Conservation (phyloP, 164 flowering plant genomes). For the Piper longum region DNA sequence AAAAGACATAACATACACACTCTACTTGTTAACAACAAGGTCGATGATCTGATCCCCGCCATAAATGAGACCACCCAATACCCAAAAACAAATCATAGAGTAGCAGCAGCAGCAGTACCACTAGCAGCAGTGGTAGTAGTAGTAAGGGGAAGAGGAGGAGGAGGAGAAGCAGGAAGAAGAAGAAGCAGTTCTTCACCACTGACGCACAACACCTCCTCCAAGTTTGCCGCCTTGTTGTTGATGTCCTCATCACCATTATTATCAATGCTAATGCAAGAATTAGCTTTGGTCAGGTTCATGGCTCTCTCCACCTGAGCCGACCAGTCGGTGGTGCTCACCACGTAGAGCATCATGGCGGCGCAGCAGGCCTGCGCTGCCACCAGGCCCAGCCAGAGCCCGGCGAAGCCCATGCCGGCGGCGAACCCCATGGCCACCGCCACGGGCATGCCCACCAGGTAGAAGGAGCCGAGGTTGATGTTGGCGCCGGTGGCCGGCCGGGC, state of each 20-base stretch:
- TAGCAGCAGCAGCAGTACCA: too few species aligned
- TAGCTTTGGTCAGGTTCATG: constrained; percentile 30
- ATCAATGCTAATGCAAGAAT: background rate
- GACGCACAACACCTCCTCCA: constrained; percentile 17
- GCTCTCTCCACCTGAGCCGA: constrained; percentile 51
- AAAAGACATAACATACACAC: too few species aligned
- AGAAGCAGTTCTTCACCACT: constrained; percentile 7
- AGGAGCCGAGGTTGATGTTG: constrained; percentile 82
- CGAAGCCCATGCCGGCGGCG: constrained; percentile 51
- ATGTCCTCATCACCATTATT: too few species aligned
- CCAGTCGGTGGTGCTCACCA: constrained; percentile 71
- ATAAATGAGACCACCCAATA: too few species aligned
- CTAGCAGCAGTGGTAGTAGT: too few species aligned
- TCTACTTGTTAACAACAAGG: too few species aligned
- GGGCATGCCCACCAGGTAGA: constrained; percentile 90
- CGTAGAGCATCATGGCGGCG: constrained; percentile 59
- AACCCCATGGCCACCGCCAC: constrained; percentile 82
- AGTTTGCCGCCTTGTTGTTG: background rate
- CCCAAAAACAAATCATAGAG: too few species aligned
- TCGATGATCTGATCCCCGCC: too few species aligned
- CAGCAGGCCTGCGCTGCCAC: constrained; percentile 88
- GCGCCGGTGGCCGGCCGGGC: constrained; percentile 83
- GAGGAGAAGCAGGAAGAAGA: too few species aligned
- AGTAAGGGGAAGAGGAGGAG: too few species aligned
- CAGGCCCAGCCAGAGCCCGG: constrained; percentile 83